Evolutionary conservation across 2,329 filamentous ascomycete species (phyloP).

Genomic region (Raffaelea deltoideospora): DNA sequence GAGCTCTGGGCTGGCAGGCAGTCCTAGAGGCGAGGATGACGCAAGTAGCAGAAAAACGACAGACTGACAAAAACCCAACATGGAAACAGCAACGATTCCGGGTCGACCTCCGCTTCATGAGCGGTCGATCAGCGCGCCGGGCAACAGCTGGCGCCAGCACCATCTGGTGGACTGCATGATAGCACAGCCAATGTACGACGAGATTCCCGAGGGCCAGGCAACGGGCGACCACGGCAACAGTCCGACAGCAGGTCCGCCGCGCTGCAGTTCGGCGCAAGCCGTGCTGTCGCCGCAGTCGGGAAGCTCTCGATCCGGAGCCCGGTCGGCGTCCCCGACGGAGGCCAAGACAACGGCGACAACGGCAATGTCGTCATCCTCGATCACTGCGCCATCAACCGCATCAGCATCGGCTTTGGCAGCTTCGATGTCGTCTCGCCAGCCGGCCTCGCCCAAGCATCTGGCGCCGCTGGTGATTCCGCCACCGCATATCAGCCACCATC

Average conservation of each 20-base stretch:
- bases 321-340: neutral
- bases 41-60: neutral
- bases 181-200: conserved; percentile 16
- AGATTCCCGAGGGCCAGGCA: conserved; percentile 18
- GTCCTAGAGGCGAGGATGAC: too few relatives aligned
- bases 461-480: conserved; percentile 42
- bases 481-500: too few relatives aligned
- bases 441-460: conserved; percentile 37
- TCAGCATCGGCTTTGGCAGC: neutral
- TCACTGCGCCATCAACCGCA: too few relatives aligned
- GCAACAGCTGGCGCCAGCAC: conserved; percentile 31
- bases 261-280: conserved; percentile 10
- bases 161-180: conserved; percentile 22
- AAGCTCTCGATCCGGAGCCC: neutral
- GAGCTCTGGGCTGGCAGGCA: too few relatives aligned
- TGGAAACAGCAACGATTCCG: conserved; percentile 53
- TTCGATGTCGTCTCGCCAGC: conserved; percentile 16
- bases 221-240: too few relatives aligned
- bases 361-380: too few relatives aligned
- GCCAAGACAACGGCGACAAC: neutral
- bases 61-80: conserved; percentile 9
- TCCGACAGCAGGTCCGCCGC: too few relatives aligned
- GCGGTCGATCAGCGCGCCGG: conserved; percentile 47
- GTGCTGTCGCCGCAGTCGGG: conserved; percentile 3
- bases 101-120: conserved; percentile 49